These are phyloP conservation scores for Leucocoprinus birnbaumii DNA, from an alignment of 768 basidiomycete species.

Conservation along the genomic window DNA sequence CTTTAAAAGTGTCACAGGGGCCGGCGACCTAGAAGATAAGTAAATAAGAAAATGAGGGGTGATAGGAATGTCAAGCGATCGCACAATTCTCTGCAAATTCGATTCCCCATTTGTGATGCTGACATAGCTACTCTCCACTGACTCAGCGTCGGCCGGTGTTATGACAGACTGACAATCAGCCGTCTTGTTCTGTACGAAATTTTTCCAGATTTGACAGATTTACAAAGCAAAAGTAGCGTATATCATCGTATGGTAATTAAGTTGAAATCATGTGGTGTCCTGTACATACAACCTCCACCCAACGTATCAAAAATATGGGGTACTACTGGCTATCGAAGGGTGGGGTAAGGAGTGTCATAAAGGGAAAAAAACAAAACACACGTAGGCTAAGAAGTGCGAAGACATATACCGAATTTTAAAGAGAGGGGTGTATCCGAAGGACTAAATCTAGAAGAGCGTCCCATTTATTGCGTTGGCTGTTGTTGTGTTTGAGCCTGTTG, in stretches of 20 bases:
- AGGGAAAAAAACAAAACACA: background rate
- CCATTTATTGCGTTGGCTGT: constrained; percentile 25
- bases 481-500: constrained; percentile 29
- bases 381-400: background rate
- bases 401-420: constrained; percentile 2
- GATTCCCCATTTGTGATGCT: background rate
- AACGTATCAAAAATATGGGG: background rate
- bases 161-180: background rate
- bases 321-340: background rate
- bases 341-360: constrained; percentile 6
- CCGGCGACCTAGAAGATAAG: background rate
- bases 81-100: background rate
- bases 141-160: no score
- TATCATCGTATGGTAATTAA: constrained; percentile 9
- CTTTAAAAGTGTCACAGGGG: background rate
- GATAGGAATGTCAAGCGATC: background rate
- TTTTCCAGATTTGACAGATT: background rate
- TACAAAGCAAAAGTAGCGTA: background rate
- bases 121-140: constrained; percentile 2
- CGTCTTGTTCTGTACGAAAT: background rate
- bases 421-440: constrained; percentile 2
- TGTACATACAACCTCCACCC: constrained; percentile 13
- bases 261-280: constrained; percentile 1
- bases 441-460: constrained; percentile 12
- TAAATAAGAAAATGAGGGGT: background rate